Conservation (phyloP, 108 stramenopile species). For the Asterionellopsis glacialis region DNA sequence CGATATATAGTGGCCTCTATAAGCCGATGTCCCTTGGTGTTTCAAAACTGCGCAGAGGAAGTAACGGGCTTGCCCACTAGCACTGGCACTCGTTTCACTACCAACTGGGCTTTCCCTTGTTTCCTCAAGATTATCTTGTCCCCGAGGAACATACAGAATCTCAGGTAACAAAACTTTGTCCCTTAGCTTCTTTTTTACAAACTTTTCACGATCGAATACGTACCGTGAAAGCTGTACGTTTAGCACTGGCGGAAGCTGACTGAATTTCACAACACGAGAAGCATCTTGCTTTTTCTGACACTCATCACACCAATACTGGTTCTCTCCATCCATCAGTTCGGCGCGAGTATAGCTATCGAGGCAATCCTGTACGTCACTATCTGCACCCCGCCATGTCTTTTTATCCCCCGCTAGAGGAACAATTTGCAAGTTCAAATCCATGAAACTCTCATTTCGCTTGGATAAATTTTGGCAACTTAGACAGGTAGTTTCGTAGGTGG, state of each 20-base stretch:
- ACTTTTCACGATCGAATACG: constrained; percentile 61
- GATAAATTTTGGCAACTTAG: constrained; percentile 40
- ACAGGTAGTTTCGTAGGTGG: constrained; percentile 60
- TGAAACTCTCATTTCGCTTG: constrained; percentile 53
- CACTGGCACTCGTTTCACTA: background rate
- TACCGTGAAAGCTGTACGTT: constrained; percentile 83
- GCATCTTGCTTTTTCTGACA: constrained; percentile 73
- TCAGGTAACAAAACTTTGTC: constrained; percentile 65
- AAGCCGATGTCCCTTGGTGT: constrained; percentile 78
- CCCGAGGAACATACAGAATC: constrained; percentile 28
- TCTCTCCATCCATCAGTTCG: constrained; percentile 71
- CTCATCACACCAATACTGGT: constrained; percentile 67
- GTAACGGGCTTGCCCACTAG: constrained; percentile 15
- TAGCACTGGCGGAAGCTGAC: constrained; percentile 66
- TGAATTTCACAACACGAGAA: constrained; percentile 31
- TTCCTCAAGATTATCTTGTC: background rate
- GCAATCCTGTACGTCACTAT: constrained; percentile 63
- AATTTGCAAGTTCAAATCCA: constrained; percentile 72
- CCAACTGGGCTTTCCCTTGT: background rate
- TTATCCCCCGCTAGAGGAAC: constrained; percentile 25
- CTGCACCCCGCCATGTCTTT: too few species aligned
- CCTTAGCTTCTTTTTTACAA: constrained; percentile 63
- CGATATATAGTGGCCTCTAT: constrained; percentile 81
- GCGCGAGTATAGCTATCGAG: constrained; percentile 53
- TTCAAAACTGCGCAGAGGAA: constrained; percentile 74